These are phyloP conservation scores for Paxillus ammoniavirescens DNA, from an alignment of 768 basidiomycete genomes.

Conservation along the genomic window DNA sequence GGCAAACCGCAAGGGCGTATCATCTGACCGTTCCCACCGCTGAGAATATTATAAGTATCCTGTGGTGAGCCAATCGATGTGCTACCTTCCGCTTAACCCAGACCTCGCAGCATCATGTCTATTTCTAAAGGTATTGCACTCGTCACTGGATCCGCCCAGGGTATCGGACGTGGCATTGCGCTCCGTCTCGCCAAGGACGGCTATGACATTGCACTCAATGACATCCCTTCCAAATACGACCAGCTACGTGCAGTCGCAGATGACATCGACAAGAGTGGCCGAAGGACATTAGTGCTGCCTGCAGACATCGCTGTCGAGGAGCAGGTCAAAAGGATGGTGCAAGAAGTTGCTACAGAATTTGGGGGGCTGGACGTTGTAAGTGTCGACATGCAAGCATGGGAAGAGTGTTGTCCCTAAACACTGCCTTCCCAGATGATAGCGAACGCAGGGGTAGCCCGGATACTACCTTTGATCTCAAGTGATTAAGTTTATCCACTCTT, in stretches of 20 bases:
- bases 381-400: not conserved
- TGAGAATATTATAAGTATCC: no score
- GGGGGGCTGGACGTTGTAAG: slow-evolving; percentile 9
- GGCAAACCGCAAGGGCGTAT: no score
- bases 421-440: slow-evolving; percentile 15
- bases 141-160: slow-evolving; percentile 30
- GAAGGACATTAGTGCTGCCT: slow-evolving; percentile 13
- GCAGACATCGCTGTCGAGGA: slow-evolving; percentile 22
- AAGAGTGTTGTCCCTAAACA: not conserved
- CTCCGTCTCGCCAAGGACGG: slow-evolving; percentile 20
- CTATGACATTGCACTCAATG: slow-evolving; percentile 30
- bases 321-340: slow-evolving; percentile 22
- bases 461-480: slow-evolving; percentile 1
- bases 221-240: slow-evolving; percentile 18
- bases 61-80: no score
- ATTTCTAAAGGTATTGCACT: slow-evolving; percentile 29
- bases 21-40: no score
- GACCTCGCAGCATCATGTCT: not conserved
- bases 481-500: not conserved
- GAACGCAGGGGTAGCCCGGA: slow-evolving; percentile 4
- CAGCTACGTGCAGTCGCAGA: slow-evolving; percentile 10
- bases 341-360: slow-evolving; percentile 10
- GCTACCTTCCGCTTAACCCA: not conserved
- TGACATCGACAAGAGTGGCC: slow-evolving; percentile 20
- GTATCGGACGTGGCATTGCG: slow-evolving; percentile 24